Base-by-base conservation (phyloP, 2,329 filamentous ascomycete genomes). In the Venturia effusa region DNA sequence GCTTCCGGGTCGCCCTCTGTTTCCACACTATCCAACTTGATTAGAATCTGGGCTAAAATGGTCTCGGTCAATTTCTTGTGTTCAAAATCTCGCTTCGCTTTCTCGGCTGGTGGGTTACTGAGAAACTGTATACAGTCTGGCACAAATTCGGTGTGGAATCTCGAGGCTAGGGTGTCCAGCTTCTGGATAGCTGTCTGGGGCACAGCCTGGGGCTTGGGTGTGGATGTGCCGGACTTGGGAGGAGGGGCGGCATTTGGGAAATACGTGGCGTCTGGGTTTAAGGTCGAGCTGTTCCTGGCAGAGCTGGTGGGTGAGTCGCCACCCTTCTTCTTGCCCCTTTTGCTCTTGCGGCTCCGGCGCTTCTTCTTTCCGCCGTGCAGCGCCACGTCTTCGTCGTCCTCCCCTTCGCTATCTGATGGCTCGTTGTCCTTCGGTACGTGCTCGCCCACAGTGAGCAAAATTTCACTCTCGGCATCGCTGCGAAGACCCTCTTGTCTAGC, bases 41-140 rank as follows among this genome's bases (percentile, higher is more conserved):
- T 76, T 43, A 93, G 71, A 2, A 92, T 84, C 69, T 92, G 88
- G 66, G 87, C 84, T 79, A 94, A 79, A 45, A 92, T 82, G 4
- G 87, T 89, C 78, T 94, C 90, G 4, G 84, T 86, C 22, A 94
- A 74, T 71, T 83, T 87, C 72, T 88, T 86, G 72, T 93, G 87
- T 70, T 92, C 88, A 40, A 91, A 89, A 17, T 83, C 82, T 61
- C 83, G 79, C 79, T 88, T 90, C 73, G 87, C 86, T 45, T 77
- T 71, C 61, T 91, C 88, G 3, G 75, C 72, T 0, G 90, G 89
- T 13, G 90, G 87, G 10, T 80, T 77, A 6, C 76, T 77, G 24
- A 82, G 80, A 71, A 85, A 93, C 30, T 85, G 75, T 4, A 81
- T 74, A 69, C 86, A 89, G 7, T 87, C 72, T 0, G 88, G 88